Evolutionary conservation across 352 stramenopile genomes (phyloP).

Genomic region (Phytophthora sojae): DNA sequence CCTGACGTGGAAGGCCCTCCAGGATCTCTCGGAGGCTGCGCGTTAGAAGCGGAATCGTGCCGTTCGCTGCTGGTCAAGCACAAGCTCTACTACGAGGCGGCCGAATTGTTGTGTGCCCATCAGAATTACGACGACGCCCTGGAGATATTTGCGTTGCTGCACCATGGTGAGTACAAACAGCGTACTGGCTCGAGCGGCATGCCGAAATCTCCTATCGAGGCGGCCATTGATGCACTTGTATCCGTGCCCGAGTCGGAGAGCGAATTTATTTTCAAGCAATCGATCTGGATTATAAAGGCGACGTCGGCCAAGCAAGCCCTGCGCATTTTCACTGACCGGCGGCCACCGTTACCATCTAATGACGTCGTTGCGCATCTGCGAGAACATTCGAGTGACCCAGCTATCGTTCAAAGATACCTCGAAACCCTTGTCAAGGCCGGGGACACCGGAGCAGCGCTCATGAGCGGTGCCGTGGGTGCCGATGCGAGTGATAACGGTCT

Average conservation of each 20-base stretch:
- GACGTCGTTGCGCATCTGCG: slow-evolving; percentile 84
- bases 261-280: slow-evolving; percentile 89
- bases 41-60: slow-evolving; percentile 73
- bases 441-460: slow-evolving; percentile 28
- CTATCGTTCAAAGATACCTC: slow-evolving; percentile 83
- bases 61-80: slow-evolving; percentile 72
- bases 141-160: slow-evolving; percentile 85
- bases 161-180: slow-evolving; percentile 87
- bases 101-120: slow-evolving; percentile 72
- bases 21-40: slow-evolving; percentile 51
- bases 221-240: slow-evolving; percentile 90
- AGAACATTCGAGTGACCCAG: slow-evolving; percentile 73
- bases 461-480: slow-evolving; percentile 8
- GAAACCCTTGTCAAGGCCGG: slow-evolving; percentile 80
- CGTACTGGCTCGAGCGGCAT: slow-evolving; percentile 60
- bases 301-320: slow-evolving; percentile 78
- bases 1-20: slow-evolving; percentile 51
- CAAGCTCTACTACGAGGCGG: slow-evolving; percentile 85
- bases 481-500: slow-evolving; percentile 11
- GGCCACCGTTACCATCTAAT: slow-evolving; percentile 71
- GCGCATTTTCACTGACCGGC: slow-evolving; percentile 85
- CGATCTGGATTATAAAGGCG: slow-evolving; percentile 86
- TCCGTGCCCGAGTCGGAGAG: slow-evolving; percentile 77
- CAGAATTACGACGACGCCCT: slow-evolving; percentile 75
- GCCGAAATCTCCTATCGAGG: slow-evolving; percentile 89